Conservation (phyloP, 345 rosid species). For the Arabidopsis arenosa region DNA sequence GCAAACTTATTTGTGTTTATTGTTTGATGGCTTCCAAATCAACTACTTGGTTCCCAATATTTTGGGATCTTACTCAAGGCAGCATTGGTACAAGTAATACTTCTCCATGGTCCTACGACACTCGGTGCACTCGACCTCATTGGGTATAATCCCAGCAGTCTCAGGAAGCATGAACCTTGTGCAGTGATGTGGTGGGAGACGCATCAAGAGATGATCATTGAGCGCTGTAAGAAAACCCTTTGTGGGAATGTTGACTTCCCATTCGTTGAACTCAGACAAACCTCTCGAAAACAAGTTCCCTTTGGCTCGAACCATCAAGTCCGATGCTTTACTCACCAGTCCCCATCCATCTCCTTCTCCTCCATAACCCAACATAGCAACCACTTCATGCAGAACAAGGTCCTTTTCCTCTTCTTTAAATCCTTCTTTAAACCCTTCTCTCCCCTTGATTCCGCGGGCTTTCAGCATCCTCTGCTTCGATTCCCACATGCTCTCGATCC, state of each 20-base stretch:
- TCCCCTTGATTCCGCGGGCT: slow-evolving; percentile 27
- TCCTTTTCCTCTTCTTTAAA: slow-evolving; percentile 52
- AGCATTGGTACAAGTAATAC: slow-evolving; percentile 67
- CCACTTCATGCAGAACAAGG: slow-evolving; percentile 57
- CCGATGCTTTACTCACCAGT: slow-evolving; percentile 52
- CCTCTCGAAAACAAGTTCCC: slow-evolving; percentile 48
- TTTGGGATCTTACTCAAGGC: slow-evolving; percentile 46
- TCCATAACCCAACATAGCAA: slow-evolving; percentile 61
- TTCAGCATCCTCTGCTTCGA: slow-evolving; percentile 60
- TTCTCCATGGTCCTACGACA: slow-evolving; percentile 66
- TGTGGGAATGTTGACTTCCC: slow-evolving; percentile 43
- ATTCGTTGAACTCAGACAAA: slow-evolving; percentile 47
- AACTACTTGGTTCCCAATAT: background rate
- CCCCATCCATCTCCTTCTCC: slow-evolving; percentile 73
- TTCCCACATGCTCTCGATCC: slow-evolving; percentile 82
- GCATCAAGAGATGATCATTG: slow-evolving; percentile 50
- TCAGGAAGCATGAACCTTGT: slow-evolving; percentile 58
- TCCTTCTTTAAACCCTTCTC: slow-evolving; percentile 35
- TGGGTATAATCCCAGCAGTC: slow-evolving; percentile 57
- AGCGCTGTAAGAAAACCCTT: slow-evolving; percentile 59
- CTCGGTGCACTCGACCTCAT: slow-evolving; percentile 61
- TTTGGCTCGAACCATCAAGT: slow-evolving; percentile 56
- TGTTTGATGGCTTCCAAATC: slow-evolving; percentile 30
- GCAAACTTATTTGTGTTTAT: slow-evolving; percentile 24
- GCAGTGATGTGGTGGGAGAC: slow-evolving; percentile 64